phyloP scores from a whole-genome alignment of 129 eudicot genomes.

The Erigeron canadensis region DNA sequence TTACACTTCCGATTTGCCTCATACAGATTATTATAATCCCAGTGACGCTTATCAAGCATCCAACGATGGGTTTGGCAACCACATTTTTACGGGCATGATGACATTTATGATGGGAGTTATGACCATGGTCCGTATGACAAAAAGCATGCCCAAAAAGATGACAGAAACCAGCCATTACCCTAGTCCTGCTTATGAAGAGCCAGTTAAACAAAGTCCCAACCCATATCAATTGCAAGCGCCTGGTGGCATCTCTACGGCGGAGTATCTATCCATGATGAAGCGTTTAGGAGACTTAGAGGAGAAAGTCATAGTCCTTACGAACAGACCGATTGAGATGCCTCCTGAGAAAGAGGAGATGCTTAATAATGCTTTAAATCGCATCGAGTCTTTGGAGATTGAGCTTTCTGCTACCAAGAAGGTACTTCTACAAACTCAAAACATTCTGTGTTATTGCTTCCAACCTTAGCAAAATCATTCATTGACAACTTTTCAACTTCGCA shows the following conservation, averaged over 20 bases:
- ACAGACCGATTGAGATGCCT: slow-evolving; percentile 76
- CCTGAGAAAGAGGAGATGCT: slow-evolving; percentile 94
- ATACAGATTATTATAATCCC: slow-evolving; percentile 31
- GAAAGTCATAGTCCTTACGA: slow-evolving; percentile 51
- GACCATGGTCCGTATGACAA: slow-evolving; percentile 83
- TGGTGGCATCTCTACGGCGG: slow-evolving; percentile 50
- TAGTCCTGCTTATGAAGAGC: slow-evolving; percentile 36
- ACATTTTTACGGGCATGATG: slow-evolving; percentile 70
- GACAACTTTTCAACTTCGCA: no score
- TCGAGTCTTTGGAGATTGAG: slow-evolving; percentile 72
- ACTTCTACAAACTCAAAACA: slow-evolving; percentile 13
- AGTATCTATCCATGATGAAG: slow-evolving; percentile 79
- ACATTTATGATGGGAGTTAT: slow-evolving; percentile 84
- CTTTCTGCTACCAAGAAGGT: slow-evolving; percentile 83
- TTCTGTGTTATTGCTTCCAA: no score
- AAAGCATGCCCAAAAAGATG: slow-evolving; percentile 77
- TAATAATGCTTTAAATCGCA: slow-evolving; percentile 66
- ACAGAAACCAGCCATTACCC: slow-evolving; percentile 62
- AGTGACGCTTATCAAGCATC: slow-evolving; percentile 33
- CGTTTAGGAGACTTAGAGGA: slow-evolving; percentile 90
- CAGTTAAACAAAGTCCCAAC: slow-evolving; percentile 35
- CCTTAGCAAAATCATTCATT: no score
- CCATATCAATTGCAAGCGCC: slow-evolving; percentile 38
- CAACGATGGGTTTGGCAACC: slow-evolving; percentile 52
- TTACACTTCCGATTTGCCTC: background rate